Evolutionary conservation across 1,284 basidiomycete species (phyloP), one percentile per base, ranked within the genome.

Genomic region (Rhodotorula sp.): DNA sequence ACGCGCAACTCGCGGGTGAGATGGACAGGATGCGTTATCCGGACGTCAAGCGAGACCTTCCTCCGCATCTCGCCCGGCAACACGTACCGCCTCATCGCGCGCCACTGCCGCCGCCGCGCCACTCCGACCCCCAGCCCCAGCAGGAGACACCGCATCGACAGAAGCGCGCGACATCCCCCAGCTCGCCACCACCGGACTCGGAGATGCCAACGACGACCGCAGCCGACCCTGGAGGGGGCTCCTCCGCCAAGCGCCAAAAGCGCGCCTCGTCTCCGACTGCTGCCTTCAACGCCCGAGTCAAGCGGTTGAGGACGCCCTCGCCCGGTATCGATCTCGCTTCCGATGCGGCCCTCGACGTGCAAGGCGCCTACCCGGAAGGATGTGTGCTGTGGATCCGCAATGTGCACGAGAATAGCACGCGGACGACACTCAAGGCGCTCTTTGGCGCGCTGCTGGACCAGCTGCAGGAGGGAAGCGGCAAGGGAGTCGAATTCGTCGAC

Each of bases 381-480:
- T 74, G 72, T 34, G 68, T 76, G 1, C 15, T 76, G 49, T 76
- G 75, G 75, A 39, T 76, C 16, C 43, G 75, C 18, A 76, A 76
- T 43, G 58, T 76, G 31, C 70, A 72, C 56, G 72, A 74, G 58
- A 70, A 70, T 58, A 70, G 70, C 39, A 67, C 58, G 8, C 68
- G 69, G 60, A 69, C 65, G 43, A 57, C 54, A 15, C 52, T 76
- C 47, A 74, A 71, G 49, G 39, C 47, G 8, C 29, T 74, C 29
- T 72, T 76, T 8, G 48, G 57, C 6, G 66, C 64, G 21, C 46
- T 76, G 66, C 56, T 76, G 54, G 72, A 76, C 18, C 47, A 65
- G 34, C 56, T 76, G 39, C 72, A 76, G 49, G 75, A 76, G 49
- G 75, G 72, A 7, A 76, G 75, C 64, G 70, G 72, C 34, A 74